These are phyloP conservation scores for Nakaseomyces sp. DNA, from an alignment of 1,139 yeast genomes.

Conservation along the genomic window DNA sequence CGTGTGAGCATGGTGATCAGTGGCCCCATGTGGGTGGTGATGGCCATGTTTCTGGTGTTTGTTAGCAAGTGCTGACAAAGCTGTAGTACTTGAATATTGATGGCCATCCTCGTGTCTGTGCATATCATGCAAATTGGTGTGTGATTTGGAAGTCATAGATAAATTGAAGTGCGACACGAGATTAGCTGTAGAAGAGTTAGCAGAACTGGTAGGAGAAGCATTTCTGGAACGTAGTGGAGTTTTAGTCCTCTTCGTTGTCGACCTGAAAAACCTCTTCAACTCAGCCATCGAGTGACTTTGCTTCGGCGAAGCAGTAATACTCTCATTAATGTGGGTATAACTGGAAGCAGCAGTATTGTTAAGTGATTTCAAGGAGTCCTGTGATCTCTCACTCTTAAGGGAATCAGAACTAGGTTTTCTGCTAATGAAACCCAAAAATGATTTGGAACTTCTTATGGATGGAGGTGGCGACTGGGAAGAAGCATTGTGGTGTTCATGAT, in stretches of 20 bases:
- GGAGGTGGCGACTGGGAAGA: conserved; percentile 9
- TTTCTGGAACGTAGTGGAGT: conserved; percentile 13
- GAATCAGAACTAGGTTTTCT: conserved; percentile 26
- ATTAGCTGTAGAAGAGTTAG: conserved; percentile 12
- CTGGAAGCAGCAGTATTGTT: conserved; percentile 2
- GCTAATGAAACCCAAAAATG: conserved; percentile 24
- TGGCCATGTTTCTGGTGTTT: conserved; percentile 4
- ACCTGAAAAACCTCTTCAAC: conserved; percentile 56
- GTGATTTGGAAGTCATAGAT: conserved; percentile 1
- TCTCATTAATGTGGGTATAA: conserved; percentile 8
- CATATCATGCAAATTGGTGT: conserved; percentile 1
- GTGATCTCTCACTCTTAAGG: conserved; percentile 23
- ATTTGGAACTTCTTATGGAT: conserved; percentile 19
- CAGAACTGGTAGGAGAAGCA: conserved; percentile 9
- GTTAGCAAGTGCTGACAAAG: not conserved
- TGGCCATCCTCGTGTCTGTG: conserved; percentile 3
- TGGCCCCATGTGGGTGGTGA: conserved; percentile 11
- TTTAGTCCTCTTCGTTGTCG: conserved; percentile 19
- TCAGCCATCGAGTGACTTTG: conserved; percentile 61
- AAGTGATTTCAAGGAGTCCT: conserved; percentile 15
- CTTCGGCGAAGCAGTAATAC: conserved; percentile 19
- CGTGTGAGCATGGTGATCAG: conserved; percentile 27
- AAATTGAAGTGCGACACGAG: conserved; percentile 6
- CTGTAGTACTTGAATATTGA: not conserved
- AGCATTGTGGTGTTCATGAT: conserved; percentile 9